Base-by-base conservation (phyloP, 257 asterid genomes). In the Solanum pinnatisectum region DNA sequence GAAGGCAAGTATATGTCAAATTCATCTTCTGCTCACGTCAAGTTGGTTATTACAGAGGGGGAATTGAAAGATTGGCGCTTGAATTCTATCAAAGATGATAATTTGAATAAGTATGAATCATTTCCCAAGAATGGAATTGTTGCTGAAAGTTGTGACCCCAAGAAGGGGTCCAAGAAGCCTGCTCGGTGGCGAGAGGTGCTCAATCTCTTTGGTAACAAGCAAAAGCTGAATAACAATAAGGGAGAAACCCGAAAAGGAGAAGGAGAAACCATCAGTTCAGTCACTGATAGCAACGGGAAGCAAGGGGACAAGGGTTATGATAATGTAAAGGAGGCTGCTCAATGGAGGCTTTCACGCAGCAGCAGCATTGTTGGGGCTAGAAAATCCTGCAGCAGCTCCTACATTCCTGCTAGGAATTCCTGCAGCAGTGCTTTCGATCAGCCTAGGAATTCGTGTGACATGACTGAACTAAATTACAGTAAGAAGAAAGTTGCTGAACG, bases 41-140 rank as follows among this genome's bases (percentile, higher is more conserved):
- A 95, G 93, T 88, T 96, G 94, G 96, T 97, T 89, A 93, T 97
- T 76, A 95, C 98, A 0, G 99, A 95, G 94, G 92, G 92, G 89
- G 99, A 97, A 90, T 90, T 96, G 92, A 95, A 95, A 88, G 96
- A 94, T 89, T 96, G 98, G 98, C 94, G 88, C 86, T 86, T 94
- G 94, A 92, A 89, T 87, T 91, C 96, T 9, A 82, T 88, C 79
- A 91, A 78, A 90, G 93, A 89, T 68, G 94, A 92, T 16, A 88
- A 83, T 35, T 23, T 90, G 86, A 93, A 86, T 67, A 92, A 90
- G 90, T 67, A 90, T 88, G 92, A 87, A 83, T 76, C 95, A 49
- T 40, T 88, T 65, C 68, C 92, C 22, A 89, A 82, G 88, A 90
- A 87, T 78, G 88, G 86, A 49, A 36, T 86, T 71, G 88, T 90